phyloP scores from a whole-genome alignment of 495 filamentous ascomycete species.

The Hypoxylon fuscum region DNA sequence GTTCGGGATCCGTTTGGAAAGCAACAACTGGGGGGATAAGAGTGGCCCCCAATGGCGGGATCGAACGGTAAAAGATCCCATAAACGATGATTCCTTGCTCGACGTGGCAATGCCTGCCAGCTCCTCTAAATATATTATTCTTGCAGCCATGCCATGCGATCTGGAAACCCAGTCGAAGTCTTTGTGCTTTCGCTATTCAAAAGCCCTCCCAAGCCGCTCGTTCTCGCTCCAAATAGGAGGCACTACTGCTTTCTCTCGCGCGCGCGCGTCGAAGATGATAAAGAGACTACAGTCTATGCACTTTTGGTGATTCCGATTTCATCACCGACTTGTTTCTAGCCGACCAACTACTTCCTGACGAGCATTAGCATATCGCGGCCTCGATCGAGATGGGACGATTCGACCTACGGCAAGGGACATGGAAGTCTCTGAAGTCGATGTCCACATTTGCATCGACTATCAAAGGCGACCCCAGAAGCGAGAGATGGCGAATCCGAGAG shows the following conservation, averaged over 20 bases:
- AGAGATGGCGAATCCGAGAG: conserved; percentile 13
- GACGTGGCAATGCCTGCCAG: neutral
- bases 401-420: conserved; percentile 5
- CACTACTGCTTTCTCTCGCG: neutral
- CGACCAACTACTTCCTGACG: neutral
- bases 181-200: neutral
- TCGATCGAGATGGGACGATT: neutral
- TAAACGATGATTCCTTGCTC: neutral
- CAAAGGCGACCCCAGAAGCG: conserved; percentile 2
- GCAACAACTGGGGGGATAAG: no score
- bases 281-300: neutral
- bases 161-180: neutral
- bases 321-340: neutral
- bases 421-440: neutral
- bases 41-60: neutral
- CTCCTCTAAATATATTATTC: neutral
- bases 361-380: neutral
- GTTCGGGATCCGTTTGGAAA: neutral
- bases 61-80: neutral
- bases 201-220: neutral
- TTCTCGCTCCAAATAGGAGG: neutral
- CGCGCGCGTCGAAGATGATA: no score
- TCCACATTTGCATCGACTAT: conserved; percentile 1
- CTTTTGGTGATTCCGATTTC: neutral
- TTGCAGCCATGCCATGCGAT: neutral